Conservation (phyloP, 768 basidiomycete genomes). For the Auricularia heimuer region DNA sequence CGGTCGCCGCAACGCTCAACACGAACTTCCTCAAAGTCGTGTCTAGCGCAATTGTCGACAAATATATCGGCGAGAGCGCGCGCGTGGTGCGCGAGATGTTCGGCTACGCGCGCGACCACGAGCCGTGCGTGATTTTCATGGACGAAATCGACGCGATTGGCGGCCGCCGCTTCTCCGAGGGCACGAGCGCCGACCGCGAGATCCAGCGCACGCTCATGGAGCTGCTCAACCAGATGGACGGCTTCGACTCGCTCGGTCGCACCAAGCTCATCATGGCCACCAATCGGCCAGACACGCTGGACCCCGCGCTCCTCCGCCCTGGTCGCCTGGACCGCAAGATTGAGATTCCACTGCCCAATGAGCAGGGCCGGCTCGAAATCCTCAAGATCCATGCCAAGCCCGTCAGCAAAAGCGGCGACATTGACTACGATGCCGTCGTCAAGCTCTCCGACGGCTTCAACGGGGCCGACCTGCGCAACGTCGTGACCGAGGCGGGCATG, state of each 20-base stretch:
- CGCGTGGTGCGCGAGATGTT: conserved; percentile 98
- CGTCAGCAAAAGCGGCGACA: conserved; percentile 90
- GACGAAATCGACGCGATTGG: conserved; percentile 98
- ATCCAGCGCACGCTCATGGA: conserved; percentile 99
- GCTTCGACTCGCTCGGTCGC: conserved; percentile 90
- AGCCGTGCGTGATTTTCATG: conserved; percentile 99
- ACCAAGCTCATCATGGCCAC: conserved; percentile 99
- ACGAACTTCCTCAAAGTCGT: conserved; percentile 99
- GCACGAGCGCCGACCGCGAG: conserved; percentile 95
- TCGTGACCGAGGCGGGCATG: conserved; percentile 94
- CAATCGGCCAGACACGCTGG: conserved; percentile 94
- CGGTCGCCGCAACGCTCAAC: conserved; percentile 88
- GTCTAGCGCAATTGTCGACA: conserved; percentile 94
- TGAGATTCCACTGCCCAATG: conserved; percentile 94
- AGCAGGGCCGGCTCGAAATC: conserved; percentile 92
- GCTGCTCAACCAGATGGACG: conserved; percentile 99
- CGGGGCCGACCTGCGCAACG: conserved; percentile 92
- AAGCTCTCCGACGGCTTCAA: conserved; percentile 95
- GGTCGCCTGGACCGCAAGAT: conserved; percentile 96
- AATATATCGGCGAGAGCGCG: conserved; percentile 98
- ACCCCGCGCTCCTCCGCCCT: conserved; percentile 91
- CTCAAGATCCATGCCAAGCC: conserved; percentile 93
- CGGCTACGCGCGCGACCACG: conserved; percentile 93
- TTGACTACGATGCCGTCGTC: conserved; percentile 96
- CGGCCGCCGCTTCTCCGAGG: conserved; percentile 83